phyloP scores from a whole-genome alignment of 1,139 yeast genomes.

The Blastobotrys illinoisensis region DNA sequence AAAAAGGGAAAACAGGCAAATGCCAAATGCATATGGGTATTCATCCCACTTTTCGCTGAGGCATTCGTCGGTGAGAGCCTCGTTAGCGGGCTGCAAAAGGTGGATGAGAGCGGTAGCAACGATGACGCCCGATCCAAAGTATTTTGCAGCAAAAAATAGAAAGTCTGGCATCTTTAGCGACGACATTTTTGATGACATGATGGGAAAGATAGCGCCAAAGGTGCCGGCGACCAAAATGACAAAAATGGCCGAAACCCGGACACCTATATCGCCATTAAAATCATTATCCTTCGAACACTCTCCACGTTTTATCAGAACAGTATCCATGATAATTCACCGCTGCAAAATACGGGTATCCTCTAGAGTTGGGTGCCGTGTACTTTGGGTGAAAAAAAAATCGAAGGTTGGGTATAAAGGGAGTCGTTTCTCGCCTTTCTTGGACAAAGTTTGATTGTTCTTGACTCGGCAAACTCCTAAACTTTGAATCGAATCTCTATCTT shows the following conservation, averaged over 20 bases:
- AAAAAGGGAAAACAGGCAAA: conserved; percentile 45
- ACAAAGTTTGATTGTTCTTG: background rate
- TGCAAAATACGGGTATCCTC: no score
- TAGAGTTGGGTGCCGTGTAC: no score
- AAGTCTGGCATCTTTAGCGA: conserved; percentile 44
- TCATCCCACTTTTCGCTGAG: conserved; percentile 50
- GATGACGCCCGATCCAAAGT: conserved; percentile 90
- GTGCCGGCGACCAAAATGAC: conserved; percentile 59
- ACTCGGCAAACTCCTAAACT: background rate
- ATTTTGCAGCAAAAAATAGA: conserved; percentile 66
- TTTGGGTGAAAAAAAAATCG: no score
- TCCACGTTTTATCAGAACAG: conserved; percentile 1
- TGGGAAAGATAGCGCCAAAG: conserved; percentile 45
- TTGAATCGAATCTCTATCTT: background rate
- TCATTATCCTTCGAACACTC: conserved; percentile 29
- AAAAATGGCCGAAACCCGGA: conserved; percentile 68
- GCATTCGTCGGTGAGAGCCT: conserved; percentile 46
- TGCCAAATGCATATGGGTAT: conserved; percentile 59
- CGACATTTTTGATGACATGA: conserved; percentile 27
- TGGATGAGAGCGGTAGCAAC: conserved; percentile 87
- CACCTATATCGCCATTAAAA: conserved; percentile 49
- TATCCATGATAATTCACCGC: background rate
- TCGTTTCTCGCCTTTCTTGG: background rate
- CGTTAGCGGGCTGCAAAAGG: conserved; percentile 71
- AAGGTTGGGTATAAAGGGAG: no score